These are phyloP conservation scores for Coniochaeta sp. DNA, from an alignment of 2,329 filamentous ascomycete species.

Conservation along the genomic window DNA sequence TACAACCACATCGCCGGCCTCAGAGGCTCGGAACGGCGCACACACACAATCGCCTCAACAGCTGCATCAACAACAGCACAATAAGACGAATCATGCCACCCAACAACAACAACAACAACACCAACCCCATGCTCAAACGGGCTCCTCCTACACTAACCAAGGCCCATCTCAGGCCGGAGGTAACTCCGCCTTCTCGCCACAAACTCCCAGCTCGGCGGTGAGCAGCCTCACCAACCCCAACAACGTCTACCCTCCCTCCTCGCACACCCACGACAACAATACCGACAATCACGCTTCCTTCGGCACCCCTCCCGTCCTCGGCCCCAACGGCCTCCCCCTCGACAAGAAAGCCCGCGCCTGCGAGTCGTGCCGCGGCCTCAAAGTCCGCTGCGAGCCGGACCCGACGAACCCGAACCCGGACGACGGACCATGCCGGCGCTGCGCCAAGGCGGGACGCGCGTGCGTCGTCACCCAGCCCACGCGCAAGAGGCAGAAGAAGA, in stretches of 20 bases:
- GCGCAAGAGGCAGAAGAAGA: slow-evolving; percentile 84
- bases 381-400: slow-evolving; percentile 81
- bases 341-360: slow-evolving; percentile 63
- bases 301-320: background rate
- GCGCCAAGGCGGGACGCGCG: slow-evolving; percentile 68
- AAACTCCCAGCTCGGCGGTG: background rate
- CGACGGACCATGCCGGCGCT: slow-evolving; percentile 65
- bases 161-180: background rate
- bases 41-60: no score
- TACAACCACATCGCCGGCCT: no score
- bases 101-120: background rate
- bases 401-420: slow-evolving; percentile 34
- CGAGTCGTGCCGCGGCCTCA: slow-evolving; percentile 68
- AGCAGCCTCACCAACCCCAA: background rate
- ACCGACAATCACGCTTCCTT: slow-evolving; percentile 31
- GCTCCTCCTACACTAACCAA: background rate
- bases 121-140: background rate
- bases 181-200: background rate
- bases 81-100: background rate
- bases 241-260: background rate
- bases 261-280: slow-evolving; percentile 3
- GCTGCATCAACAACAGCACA: background rate
- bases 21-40: no score
- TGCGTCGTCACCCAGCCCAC: slow-evolving; percentile 71
- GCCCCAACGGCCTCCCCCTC: background rate